Conservation (phyloP, 768 basidiomycete genomes). For the Lactarius quietus region DNA sequence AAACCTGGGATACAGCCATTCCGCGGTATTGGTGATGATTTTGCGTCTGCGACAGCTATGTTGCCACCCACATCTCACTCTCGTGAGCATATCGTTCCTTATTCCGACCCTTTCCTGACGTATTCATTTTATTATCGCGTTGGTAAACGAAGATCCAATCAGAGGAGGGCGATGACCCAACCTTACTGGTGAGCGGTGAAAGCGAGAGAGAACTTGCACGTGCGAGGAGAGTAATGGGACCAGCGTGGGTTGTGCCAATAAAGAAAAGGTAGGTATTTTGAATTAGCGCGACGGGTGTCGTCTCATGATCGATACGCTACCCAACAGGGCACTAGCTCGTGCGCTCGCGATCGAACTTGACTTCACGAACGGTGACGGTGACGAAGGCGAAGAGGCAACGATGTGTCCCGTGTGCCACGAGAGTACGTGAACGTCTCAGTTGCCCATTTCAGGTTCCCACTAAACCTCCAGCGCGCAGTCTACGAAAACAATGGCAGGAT, state of each 20-base stretch:
- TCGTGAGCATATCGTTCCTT: slow-evolving; percentile 40
- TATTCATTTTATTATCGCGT: neutral
- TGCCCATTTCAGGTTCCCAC: neutral
- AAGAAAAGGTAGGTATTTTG: slow-evolving; percentile 2
- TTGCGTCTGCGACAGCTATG: slow-evolving; percentile 72
- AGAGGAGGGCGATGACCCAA: slow-evolving; percentile 49
- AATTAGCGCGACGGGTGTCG: neutral
- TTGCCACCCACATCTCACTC: slow-evolving; percentile 66
- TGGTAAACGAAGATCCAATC: slow-evolving; percentile 36
- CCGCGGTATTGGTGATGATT: slow-evolving; percentile 57
- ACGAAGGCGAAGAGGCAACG: slow-evolving; percentile 40
- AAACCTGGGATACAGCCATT: slow-evolving; percentile 38
- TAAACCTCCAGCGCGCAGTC: slow-evolving; percentile 37
- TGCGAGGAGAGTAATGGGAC: slow-evolving; percentile 44
- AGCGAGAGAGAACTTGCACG: slow-evolving; percentile 55
- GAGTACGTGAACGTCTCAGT: slow-evolving; percentile 35
- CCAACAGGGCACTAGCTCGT: slow-evolving; percentile 44
- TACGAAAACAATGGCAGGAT: slow-evolving; percentile 51
- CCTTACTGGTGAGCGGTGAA: slow-evolving; percentile 44
- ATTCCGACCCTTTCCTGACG: neutral
- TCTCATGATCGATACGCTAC: slow-evolving; percentile 33
- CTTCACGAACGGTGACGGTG: slow-evolving; percentile 52
- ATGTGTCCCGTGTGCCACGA: slow-evolving; percentile 69
- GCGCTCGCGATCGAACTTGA: slow-evolving; percentile 45
- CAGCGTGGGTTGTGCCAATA: slow-evolving; percentile 38